These are phyloP conservation scores for Globisporangium irregulare DNA, from an alignment of 352 stramenopile species.

Conservation along the genomic window DNA sequence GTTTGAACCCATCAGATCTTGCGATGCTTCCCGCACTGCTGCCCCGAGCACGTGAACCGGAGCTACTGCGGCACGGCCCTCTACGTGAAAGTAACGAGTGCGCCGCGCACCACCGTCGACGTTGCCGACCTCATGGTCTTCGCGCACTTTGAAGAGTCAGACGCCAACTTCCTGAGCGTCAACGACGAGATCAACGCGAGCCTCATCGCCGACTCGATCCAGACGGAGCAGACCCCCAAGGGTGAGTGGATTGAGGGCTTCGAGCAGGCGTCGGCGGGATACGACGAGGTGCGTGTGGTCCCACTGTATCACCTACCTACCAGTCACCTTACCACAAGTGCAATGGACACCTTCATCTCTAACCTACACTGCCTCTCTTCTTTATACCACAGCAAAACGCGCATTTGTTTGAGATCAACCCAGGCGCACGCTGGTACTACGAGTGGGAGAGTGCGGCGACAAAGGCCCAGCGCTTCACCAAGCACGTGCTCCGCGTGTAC, in stretches of 20 bases:
- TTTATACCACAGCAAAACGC: constrained; percentile 3
- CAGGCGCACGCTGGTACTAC: constrained; percentile 62
- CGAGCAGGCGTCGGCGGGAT: constrained; percentile 14
- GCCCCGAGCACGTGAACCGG: constrained; percentile 53
- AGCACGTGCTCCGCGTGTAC: constrained; percentile 59
- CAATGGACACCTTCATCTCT: neutral
- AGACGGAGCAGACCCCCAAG: constrained; percentile 61
- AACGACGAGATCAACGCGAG: constrained; percentile 27
- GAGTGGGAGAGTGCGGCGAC: constrained; percentile 65
- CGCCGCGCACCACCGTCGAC: neutral
- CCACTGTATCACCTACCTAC: neutral
- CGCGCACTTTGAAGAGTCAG: constrained; percentile 52
- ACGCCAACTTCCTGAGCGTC: constrained; percentile 27
- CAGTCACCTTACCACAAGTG: neutral
- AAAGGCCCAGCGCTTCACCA: constrained; percentile 59
- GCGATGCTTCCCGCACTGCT: constrained; percentile 74
- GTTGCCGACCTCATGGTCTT: constrained; percentile 32
- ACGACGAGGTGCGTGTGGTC: neutral
- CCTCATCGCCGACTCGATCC: constrained; percentile 34
- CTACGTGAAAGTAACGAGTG: constrained; percentile 32
- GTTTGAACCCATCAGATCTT: constrained; percentile 36
- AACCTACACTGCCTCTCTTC: neutral
- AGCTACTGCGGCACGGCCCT: constrained; percentile 69
- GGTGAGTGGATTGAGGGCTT: constrained; percentile 61
- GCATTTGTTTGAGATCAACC: constrained; percentile 58